Base-by-base conservation (phyloP, 1,284 basidiomycete species). In the Ustilago vetiveriae region DNA sequence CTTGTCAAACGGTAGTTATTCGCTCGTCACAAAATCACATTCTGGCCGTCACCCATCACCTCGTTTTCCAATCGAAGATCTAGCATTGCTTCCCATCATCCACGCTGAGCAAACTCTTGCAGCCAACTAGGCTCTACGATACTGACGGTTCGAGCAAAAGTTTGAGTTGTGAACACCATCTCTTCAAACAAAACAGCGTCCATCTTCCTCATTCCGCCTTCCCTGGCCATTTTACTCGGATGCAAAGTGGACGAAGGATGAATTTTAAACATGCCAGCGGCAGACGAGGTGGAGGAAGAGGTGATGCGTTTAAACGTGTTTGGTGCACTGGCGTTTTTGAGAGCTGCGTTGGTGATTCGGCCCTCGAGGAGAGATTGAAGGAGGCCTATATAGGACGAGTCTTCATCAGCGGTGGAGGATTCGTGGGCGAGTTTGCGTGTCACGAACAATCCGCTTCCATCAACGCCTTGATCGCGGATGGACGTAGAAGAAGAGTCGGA, bases 141-240 rank as follows among this genome's bases (percentile, higher is more conserved):
- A 23, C 70, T 75, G n/a, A 80, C 76, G 23, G 60, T 79, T 22
- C 79, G 59, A 2, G 75, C 80, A 45, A 76, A 81, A 6, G 66
- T 70, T 40, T 79, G 75, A 1, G 74, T 74, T 1, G 80, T 81
- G n/a, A 79, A 68, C n/a, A 77, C 66, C 6, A 81, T 49, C 53
- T 82, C 80, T 27, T 82, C 80, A 45, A 82, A 81, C 40, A 81
- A 39, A 38, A 82, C 74, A 21, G 72, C 67, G 26, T 59, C 64
- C 41, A 56, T 49, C 37, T 50, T 57, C 23, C 44, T 52, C 6
- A 4, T 26, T 2, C 36, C 52, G 0, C 46, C 39, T 44, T 70
- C 46, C 39, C 57, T 33, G 38, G 57, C 56, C 43, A 67, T 16
- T 11, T 62, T 58, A 13, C 64, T 51, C 0, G 70, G 62, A 38